Evolutionary conservation across 306 rosid species (phyloP).

Genomic region (Cicer yamashitae): DNA sequence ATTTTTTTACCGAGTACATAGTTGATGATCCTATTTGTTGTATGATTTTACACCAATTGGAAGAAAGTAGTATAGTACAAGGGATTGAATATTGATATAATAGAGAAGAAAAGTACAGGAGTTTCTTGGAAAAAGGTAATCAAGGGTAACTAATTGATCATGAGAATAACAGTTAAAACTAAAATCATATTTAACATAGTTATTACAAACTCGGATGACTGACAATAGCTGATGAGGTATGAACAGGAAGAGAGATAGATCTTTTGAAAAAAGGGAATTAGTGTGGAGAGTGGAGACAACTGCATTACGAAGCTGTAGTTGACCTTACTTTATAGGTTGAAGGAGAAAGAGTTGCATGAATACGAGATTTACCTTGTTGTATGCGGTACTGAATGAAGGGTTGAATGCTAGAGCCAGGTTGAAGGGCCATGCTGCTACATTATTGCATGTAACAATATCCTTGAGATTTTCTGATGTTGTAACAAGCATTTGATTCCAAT

Average conservation of each 20-base stretch:
- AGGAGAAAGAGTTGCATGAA: constrained; percentile 27
- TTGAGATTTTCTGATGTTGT: not conserved
- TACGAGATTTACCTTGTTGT: not conserved
- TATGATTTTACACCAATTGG: not conserved
- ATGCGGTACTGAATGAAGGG: constrained; percentile 1
- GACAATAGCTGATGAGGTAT: not conserved
- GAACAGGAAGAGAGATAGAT: constrained; percentile 14
- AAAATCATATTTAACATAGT: constrained; percentile 24
- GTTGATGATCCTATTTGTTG: not conserved
- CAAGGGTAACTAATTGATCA: not conserved
- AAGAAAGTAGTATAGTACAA: constrained; percentile 1
- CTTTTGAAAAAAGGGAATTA: not conserved
- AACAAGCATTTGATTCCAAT: not conserved
- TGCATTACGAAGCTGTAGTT: constrained; percentile 2
- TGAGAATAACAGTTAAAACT: not conserved
- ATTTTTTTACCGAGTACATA: not conserved
- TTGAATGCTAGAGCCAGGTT: not conserved
- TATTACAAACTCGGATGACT: not conserved
- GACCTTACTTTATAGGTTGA: constrained; percentile 11
- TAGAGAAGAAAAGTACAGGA: constrained; percentile 17
- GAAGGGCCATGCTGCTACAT: not conserved
- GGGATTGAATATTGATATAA: constrained; percentile 3
- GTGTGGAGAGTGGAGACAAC: not conserved
- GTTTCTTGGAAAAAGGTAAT: not conserved
- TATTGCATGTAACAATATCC: not conserved